Base-by-base conservation (phyloP, 2,329 filamentous ascomycete genomes). In the Trichoderma simmonsii region DNA sequence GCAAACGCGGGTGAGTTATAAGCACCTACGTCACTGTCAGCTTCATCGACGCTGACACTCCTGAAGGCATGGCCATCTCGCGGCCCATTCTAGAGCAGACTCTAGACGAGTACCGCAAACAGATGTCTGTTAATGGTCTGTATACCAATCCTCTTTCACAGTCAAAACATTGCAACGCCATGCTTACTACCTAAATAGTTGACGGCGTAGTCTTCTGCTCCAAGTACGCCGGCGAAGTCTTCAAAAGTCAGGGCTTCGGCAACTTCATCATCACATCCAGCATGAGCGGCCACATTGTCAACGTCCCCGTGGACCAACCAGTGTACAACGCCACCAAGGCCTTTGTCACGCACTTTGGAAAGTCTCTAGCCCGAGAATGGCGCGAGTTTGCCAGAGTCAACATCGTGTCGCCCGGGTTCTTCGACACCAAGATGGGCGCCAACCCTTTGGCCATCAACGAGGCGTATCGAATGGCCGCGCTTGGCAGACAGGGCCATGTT, bases 91-190 rank as follows among this genome's bases (percentile, higher is more conserved):
- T 68, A 59, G 65, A 68, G 18, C 65, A 68, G 26, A 68, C 65
- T 3, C 2, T 68, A 11, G 65, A 68, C 5, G 65, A 68, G 15
- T 68, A 68, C 9, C 65, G 39, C 8, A 67, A 67, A 3, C 64
- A 67, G n/a, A 67, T 67, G 65, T 68, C 65, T 24, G 65, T 68
- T 6, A 68, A 68, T 43, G 65, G 54, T 68, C 28, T 39, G 65
- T 30, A 59, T 30, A n/a, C 62, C 12, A 8, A 9, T 24, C 28
- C 6, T 24, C 28, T 32, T 8, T 4, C 11, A 14, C 8, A 21
- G 2, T 15, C 18, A 7, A 15, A 18, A 18, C 6, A 14, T 6
- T 15, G 3, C 0, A 56, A 18, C 26, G 7, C 6, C 8, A 59
- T 59, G 3, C 48, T 43, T 12, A 67, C 14, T 18, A 9, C 32